Evolutionary conservation across 192 early-diverging fungal genomes (phyloP).

Genomic region (Coemansia sp.): DNA sequence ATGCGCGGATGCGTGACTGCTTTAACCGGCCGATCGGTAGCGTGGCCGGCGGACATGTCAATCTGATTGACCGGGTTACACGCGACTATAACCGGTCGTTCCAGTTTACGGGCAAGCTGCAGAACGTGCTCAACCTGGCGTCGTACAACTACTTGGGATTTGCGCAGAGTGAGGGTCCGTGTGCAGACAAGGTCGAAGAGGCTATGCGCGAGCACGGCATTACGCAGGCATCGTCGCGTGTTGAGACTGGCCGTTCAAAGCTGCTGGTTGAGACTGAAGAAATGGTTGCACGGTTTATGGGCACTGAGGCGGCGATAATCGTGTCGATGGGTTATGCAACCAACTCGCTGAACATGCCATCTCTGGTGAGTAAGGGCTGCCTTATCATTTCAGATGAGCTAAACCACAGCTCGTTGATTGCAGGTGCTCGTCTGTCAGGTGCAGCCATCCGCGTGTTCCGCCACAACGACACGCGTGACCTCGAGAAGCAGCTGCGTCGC

Average conservation of each 20-base stretch:
- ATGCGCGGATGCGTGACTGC: slow-evolving; percentile 83
- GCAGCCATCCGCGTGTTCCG: slow-evolving; percentile 90
- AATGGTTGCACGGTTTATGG: slow-evolving; percentile 86
- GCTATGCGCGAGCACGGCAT: slow-evolving; percentile 73
- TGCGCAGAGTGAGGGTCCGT: slow-evolving; percentile 88
- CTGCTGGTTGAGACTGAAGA: slow-evolving; percentile 81
- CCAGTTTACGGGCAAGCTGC: slow-evolving; percentile 76
- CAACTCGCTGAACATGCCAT: slow-evolving; percentile 91
- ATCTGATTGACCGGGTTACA: slow-evolving; percentile 79
- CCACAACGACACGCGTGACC: slow-evolving; percentile 83
- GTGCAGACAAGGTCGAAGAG: slow-evolving; percentile 89
- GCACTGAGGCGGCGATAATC: slow-evolving; percentile 81
- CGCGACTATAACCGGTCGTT: slow-evolving; percentile 83
- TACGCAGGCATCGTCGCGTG: slow-evolving; percentile 61
- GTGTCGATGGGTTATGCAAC: slow-evolving; percentile 97
- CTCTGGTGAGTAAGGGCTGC: slow-evolving; percentile 78
- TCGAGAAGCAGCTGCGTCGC: slow-evolving; percentile 79
- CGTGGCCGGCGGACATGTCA: slow-evolving; percentile 85
- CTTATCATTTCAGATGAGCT: slow-evolving; percentile 94
- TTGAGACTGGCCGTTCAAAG: slow-evolving; percentile 69
- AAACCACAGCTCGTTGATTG: slow-evolving; percentile 92
- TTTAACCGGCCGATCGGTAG: slow-evolving; percentile 94
- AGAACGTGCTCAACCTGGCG: slow-evolving; percentile 84
- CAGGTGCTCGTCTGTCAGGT: slow-evolving; percentile 89
- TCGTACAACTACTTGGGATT: slow-evolving; percentile 99